A percentile compares a stretch with the other conserved stretches of the same genome.
These are phyloP conservation scores for Penicillium turbatum DNA, from an alignment of 495 filamentous ascomycete genomes.

Conservation along the genomic window DNA sequence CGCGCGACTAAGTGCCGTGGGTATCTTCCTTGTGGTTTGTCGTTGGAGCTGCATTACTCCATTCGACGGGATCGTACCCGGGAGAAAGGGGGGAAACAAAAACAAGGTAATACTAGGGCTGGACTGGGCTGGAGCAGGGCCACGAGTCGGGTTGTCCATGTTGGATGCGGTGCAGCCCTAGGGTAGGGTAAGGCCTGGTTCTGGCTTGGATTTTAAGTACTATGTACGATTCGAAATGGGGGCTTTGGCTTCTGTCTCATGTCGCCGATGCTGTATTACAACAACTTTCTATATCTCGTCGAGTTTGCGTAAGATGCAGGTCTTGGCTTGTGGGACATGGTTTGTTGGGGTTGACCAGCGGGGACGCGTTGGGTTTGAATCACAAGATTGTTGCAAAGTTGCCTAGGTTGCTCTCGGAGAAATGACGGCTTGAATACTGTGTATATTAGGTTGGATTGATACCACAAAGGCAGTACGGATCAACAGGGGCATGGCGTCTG, in stretches of 20 bases:
- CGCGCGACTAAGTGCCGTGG: conserved; percentile 14
- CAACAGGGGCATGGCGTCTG: neutral
- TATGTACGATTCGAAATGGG: conserved; percentile 3
- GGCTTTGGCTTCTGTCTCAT: neutral
- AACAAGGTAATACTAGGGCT: neutral
- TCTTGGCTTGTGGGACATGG: neutral
- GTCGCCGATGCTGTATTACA: conserved; percentile 1
- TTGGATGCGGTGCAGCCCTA: conserved; percentile 7
- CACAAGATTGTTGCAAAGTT: neutral
- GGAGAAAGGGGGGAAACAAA: neutral
- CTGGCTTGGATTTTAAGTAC: neutral
- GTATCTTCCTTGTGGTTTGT: neutral
- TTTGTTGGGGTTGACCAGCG: neutral
- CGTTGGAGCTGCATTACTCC: neutral
- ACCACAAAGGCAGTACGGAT: neutral
- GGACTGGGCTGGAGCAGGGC: neutral
- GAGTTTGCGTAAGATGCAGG: neutral
- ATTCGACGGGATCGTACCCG: neutral
- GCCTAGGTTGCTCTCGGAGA: neutral
- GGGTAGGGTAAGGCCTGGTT: neutral
- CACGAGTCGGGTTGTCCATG: conserved; percentile 1
- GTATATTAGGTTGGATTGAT: neutral
- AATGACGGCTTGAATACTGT: neutral
- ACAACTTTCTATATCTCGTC: neutral
- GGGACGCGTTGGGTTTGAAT: neutral